Evolutionary conservation across 352 stramenopile species (phyloP), one percentile per base, ranked within the genome.

Genomic region (Thraustochytrium sp.): DNA sequence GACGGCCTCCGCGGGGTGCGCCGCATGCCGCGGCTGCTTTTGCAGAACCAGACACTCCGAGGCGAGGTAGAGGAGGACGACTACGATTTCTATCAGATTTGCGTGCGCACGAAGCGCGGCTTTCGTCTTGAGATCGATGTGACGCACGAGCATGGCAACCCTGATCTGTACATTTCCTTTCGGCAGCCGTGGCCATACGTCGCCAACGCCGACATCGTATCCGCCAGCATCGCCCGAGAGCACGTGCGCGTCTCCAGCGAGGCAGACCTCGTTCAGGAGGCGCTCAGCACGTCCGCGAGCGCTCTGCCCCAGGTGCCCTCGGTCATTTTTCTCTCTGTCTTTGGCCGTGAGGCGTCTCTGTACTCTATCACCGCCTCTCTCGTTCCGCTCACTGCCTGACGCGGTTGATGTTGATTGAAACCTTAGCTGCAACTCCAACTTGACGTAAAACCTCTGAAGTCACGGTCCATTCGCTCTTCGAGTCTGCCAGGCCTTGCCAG

Each of bases 1-100:
- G 36, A 72, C 36, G 59, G 59, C 40, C 26, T 72, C 16, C 59
- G 59, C 26, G 59, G 59, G 3, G 59, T 31, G 9, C 34, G 59
- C 8, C 59, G 59, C 2, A 72, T 72, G 59, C 59, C 65, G 18
- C 40, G 37, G 8, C 18, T 77, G 11, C 49, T 77, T 1, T 13
- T n/a, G 13, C 68, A 77, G 23, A 40, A 62, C 46, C 1, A 21
- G 49, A 31, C 37, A 16, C 11, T 77, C 8, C 13, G 23, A 11
- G 42, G 40, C 46, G 16, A 0, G 26, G 65, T 77, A 36, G 65
- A 77, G 11, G 65, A 77, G 46, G 65, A 77, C 23, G 65, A 62
- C 23, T 77, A 77, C 26, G 42, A 77, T 44, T 77, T 62, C 31
- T 77, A 36, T 31, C 65, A 77, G 31, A 77, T 77, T 46, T 77